Base-by-base conservation (phyloP, 129 eudicot species). In the Gnaphalium uliginosum region DNA sequence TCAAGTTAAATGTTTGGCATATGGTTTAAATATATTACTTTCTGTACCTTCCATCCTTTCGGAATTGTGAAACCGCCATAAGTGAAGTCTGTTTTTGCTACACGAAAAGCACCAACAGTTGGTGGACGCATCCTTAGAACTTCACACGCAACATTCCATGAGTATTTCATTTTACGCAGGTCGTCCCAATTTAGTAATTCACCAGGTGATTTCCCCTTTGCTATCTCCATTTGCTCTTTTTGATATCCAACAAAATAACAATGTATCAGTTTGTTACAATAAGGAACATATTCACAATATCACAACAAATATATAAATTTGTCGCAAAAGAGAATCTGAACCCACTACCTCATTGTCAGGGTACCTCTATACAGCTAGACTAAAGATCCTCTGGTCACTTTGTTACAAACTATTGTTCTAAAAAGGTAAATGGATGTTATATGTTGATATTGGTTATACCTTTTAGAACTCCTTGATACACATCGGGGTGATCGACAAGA, bases 101-200 rank as follows among this genome's bases (percentile, higher is more conserved):
- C 85, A 1, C 85, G 67, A 7, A 81, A 81, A 22, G 85, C 85
- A 1, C 85, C 85, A 41, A 81, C 85, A 0, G 85, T 81, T 10
- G 85, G 85, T 24, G 85, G 85, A 1, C 85, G 73, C 81, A 81
- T 62, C 41, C 85, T 64, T 43, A 81, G 60, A 15, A 81, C 85
- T 76, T 81, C 85, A 71, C 85, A 81, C 1, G 81, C 85, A 1
- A 81, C 81, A 54, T 81, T 81, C 85, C 85, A 81, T 4, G 81
- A 81, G 78, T 81, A 69, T 35, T 76, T 81, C 85, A 81, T 81
- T 53, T 81, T 81, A 25, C 78, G 78, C 5, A 81, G 30, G 51
- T 81, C 81, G 18, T 81, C 85, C 85, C 85, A 81, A 22, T 54
- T 77, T 4, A 81, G 17, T 17, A 81, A 48, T 10, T 81, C 78